Evolutionary conservation across 2,329 filamentous ascomycete species (phyloP).

Genomic region (Fusarium sp.): DNA sequence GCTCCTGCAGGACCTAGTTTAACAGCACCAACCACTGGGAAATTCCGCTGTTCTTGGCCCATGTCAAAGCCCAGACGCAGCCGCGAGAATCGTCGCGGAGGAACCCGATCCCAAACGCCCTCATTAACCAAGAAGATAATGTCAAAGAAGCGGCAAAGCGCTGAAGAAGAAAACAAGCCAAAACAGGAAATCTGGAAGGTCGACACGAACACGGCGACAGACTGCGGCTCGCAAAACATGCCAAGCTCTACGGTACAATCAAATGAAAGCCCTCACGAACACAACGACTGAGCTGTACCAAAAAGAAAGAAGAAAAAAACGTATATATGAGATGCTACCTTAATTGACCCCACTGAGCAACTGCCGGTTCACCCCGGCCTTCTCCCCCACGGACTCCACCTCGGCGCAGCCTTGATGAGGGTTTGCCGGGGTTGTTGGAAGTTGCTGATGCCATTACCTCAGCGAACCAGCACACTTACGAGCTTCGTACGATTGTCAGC

Average conservation of each 20-base stretch:
- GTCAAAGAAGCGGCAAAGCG: slow-evolving; percentile 7
- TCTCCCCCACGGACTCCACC: slow-evolving; percentile 24
- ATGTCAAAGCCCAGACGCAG: slow-evolving; percentile 1
- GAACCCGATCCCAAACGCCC: slow-evolving; percentile 5
- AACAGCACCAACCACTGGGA: slow-evolving; percentile 41
- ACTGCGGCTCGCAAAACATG: slow-evolving; percentile 26
- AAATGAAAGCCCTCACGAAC: slow-evolving; percentile 20
- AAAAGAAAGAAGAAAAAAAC: too few relatives aligned
- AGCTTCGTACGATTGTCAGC: too few relatives aligned
- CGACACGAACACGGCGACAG: slow-evolving; percentile 14
- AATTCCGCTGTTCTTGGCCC: slow-evolving; percentile 40
- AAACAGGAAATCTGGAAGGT: slow-evolving; percentile 19
- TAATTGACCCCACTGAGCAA: slow-evolving; percentile 18
- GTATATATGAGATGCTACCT: too few relatives aligned
- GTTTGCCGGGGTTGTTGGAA: neutral
- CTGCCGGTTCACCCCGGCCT: slow-evolving; percentile 24
- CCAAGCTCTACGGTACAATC: slow-evolving; percentile 29
- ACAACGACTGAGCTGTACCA: slow-evolving; percentile 23
- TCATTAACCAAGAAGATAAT: slow-evolving; percentile 9
- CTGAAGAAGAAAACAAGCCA: slow-evolving; percentile 6
- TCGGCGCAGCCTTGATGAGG: slow-evolving; percentile 1
- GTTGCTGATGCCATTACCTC: neutral
- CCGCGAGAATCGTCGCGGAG: slow-evolving; percentile 17
- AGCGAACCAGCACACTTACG: neutral
- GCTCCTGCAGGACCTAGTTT: slow-evolving; percentile 6